Conservation (phyloP, 140 eudicot genomes). For the Cichorium intybus region DNA sequence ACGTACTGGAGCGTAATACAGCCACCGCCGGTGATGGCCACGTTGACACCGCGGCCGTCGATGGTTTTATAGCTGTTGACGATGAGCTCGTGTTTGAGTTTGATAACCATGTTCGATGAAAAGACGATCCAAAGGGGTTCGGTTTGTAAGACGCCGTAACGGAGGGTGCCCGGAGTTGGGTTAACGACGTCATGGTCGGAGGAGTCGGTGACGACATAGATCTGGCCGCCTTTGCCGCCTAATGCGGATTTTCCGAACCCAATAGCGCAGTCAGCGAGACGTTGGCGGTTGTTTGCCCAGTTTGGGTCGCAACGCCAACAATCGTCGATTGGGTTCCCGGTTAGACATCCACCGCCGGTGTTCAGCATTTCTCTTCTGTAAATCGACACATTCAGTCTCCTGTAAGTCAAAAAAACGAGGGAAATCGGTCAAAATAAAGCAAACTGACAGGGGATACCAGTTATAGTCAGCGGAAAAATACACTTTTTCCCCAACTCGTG, state of each 20-base stretch:
- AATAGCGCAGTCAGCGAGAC: slow-evolving; percentile 75
- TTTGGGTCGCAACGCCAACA: slow-evolving; percentile 88
- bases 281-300: slow-evolving; percentile 68
- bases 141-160: slow-evolving; percentile 61
- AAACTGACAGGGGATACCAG: not conserved
- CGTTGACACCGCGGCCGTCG: slow-evolving; percentile 85
- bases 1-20: slow-evolving; percentile 65
- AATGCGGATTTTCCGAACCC: slow-evolving; percentile 68
- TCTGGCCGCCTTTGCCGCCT: slow-evolving; percentile 81
- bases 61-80: slow-evolving; percentile 65
- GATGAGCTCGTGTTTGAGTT: slow-evolving; percentile 60
- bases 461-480: not conserved
- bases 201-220: slow-evolving; percentile 67
- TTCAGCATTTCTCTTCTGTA: slow-evolving; percentile 44
- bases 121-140: slow-evolving; percentile 78
- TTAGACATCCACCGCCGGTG: slow-evolving; percentile 39
- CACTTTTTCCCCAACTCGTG: not conserved
- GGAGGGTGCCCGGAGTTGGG: slow-evolving; percentile 80
- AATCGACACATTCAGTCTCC: slow-evolving; percentile 57
- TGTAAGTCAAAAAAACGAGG: slow-evolving; percentile 15
- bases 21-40: slow-evolving; percentile 67
- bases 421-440: not conserved
- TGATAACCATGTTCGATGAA: slow-evolving; percentile 52
- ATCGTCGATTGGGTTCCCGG: slow-evolving; percentile 91
- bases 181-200: slow-evolving; percentile 60